Evolutionary conservation across 345 rosid genomes (phyloP).

Genomic region (Isatis tinctoria): DNA sequence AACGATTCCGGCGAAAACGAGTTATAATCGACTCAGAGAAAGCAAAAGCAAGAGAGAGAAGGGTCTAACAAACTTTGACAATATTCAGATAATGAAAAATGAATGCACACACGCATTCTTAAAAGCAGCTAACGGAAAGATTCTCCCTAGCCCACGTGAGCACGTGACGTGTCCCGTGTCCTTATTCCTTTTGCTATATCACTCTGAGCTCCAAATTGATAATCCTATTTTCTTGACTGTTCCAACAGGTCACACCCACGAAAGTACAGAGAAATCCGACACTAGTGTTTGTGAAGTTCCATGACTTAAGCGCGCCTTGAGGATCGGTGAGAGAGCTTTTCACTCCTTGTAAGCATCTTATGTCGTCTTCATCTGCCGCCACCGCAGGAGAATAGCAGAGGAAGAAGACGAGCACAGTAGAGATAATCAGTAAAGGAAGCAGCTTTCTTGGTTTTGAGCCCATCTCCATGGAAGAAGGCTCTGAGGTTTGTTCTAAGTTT

Average conservation of each 20-base stretch:
- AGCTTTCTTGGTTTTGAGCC: constrained; percentile 11
- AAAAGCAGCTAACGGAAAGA: too few species aligned
- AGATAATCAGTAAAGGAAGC: not conserved
- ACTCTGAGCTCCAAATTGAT: constrained; percentile 48
- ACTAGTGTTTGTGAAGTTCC: constrained; percentile 59
- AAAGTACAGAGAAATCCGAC: constrained; percentile 62
- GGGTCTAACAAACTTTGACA: too few species aligned
- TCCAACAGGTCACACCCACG: constrained; percentile 88
- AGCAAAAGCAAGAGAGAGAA: too few species aligned
- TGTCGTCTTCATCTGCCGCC: constrained; percentile 68
- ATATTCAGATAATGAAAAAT: too few species aligned
- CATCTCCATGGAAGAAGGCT: constrained; percentile 22
- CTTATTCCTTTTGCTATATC: too few species aligned
- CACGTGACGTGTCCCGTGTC: too few species aligned
- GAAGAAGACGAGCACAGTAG: not conserved
- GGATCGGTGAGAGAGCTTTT: constrained; percentile 46
- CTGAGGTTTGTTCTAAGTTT: constrained; percentile 1
- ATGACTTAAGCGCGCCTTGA: constrained; percentile 39
- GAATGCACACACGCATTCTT: too few species aligned
- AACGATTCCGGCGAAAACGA: too few species aligned
- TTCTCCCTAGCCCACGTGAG: too few species aligned
- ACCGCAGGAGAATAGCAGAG: constrained; percentile 1
- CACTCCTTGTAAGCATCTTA: constrained; percentile 62
- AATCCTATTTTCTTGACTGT: constrained; percentile 65
- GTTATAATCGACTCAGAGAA: too few species aligned